A percentile compares a stretch with the other conserved stretches of the same genome.
These are phyloP conservation scores for Solanum boliviense DNA, from an alignment of 257 asterid genomes.

Conservation along the genomic window DNA sequence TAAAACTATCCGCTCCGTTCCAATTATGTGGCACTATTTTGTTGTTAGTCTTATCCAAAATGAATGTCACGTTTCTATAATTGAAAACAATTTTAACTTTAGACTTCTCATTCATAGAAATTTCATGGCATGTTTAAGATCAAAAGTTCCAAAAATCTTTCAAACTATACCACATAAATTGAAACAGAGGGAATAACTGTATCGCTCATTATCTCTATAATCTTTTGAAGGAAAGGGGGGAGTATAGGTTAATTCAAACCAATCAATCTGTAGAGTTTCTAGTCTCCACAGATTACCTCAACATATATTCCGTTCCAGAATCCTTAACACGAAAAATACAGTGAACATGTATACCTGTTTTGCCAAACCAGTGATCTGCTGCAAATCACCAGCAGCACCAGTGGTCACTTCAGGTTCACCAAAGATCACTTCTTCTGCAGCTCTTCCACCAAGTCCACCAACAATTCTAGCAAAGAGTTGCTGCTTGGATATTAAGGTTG, in stretches of 20 bases:
- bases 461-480: conserved; percentile 94
- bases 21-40: neutral
- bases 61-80: neutral
- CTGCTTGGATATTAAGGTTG: conserved; percentile 93
- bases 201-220: neutral
- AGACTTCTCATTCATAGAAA: neutral
- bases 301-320: neutral
- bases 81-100: neutral
- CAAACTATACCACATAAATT: neutral
- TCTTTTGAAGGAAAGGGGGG: neutral
- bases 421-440: conserved; percentile 92
- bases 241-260: neutral
- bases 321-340: neutral
- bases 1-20: neutral
- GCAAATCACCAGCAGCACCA: conserved; percentile 94
- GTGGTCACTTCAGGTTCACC: conserved; percentile 98
- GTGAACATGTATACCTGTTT: conserved; percentile 45
- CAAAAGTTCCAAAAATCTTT: neutral
- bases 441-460: conserved; percentile 99
- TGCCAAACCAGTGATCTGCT: conserved; percentile 92
- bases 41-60: neutral
- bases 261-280: neutral
- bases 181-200: neutral
- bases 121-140: neutral
- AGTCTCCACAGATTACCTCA: neutral